Percentiles rank a stretch among this genome's conserved stretches.
phyloP scores from a whole-genome alignment of 148 eudicot genomes.

The Rhododendron griersonianum region DNA sequence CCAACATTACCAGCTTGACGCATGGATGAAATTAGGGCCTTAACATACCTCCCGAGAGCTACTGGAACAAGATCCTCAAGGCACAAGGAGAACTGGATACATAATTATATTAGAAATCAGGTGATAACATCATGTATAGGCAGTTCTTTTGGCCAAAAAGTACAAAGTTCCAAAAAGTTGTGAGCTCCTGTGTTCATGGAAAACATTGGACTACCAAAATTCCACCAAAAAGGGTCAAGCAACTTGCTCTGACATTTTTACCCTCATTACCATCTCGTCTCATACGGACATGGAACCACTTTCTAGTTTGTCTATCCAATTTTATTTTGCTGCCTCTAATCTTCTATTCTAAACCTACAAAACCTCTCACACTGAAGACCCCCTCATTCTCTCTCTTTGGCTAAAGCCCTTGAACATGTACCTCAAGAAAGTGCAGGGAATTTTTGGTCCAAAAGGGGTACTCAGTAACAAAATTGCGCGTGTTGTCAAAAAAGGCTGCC shows the following conservation, averaged over 20 bases:
- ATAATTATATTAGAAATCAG: slow-evolving; percentile 21
- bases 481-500: not conserved
- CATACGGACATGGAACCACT: not conserved
- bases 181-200: not conserved
- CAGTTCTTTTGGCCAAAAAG: not conserved
- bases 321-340: not conserved
- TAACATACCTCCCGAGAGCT: slow-evolving; percentile 83
- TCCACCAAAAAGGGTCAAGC: not conserved
- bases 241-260: not conserved
- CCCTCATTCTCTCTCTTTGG: not conserved
- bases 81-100: slow-evolving; percentile 87
- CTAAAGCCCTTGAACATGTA: not conserved
- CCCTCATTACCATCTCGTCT: not conserved
- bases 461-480: not conserved
- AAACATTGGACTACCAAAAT: not conserved
- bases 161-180: not conserved
- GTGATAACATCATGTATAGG: not conserved
- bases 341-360: not conserved
- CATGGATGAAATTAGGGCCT: slow-evolving; percentile 61
- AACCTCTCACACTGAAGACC: not conserved
- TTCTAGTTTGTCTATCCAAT: not conserved
- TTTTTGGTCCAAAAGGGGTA: not conserved
- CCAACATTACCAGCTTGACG: slow-evolving; percentile 27
- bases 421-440: not conserved
- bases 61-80: slow-evolving; percentile 97